Evolutionary conservation across 23 red algal genomes (phyloP).

Genomic region (Gracilaria gracilis): DNA sequence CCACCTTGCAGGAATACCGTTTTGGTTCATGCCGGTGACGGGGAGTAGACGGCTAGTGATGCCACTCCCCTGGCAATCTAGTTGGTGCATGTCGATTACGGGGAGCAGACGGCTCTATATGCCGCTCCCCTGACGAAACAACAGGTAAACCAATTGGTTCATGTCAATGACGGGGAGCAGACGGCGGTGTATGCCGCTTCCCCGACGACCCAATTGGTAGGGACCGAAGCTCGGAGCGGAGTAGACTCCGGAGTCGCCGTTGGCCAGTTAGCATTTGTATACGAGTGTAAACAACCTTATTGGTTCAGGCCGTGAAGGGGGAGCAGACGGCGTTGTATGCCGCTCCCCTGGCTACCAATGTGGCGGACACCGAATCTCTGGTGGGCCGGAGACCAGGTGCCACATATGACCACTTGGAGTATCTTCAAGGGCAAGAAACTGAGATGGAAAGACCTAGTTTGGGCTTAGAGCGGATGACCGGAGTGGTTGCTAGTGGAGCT

Average conservation of each 20-base stretch:
- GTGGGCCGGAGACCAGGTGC: background rate
- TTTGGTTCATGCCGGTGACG: background rate
- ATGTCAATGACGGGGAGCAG: no score
- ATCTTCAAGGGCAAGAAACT: background rate
- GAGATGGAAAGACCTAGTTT: background rate
- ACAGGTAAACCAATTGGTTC: no score
- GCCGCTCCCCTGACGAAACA: no score
- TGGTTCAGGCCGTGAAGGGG: background rate
- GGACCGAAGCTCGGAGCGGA: no score
- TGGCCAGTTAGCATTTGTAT: no score
- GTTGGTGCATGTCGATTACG: no score
- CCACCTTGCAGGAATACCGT: background rate
- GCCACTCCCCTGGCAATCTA: background rate
- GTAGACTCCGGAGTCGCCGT: no score
- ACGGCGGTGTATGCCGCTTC: no score
- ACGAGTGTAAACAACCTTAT: no score
- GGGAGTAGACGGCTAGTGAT: background rate
- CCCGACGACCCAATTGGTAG: no score
- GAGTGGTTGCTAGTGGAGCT: background rate
- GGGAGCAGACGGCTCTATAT: no score
- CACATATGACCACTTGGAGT: background rate
- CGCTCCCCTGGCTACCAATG: background rate
- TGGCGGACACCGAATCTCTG: background rate
- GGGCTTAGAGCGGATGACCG: background rate
- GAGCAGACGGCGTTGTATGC: background rate